These are phyloP conservation scores for Eutrema heterophyllum DNA, from an alignment of 345 rosid species.

Conservation along the genomic window DNA sequence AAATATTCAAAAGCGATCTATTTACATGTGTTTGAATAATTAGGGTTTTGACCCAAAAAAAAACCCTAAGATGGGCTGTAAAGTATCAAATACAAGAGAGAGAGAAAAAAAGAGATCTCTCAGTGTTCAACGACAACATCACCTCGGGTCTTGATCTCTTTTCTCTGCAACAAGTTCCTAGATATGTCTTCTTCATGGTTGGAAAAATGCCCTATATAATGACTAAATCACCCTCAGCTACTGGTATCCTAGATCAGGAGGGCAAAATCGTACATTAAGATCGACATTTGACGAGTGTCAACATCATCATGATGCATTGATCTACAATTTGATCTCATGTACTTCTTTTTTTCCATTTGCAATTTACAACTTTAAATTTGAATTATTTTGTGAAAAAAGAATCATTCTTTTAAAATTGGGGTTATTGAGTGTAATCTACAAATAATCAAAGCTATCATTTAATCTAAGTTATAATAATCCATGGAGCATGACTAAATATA, in stretches of 20 bases:
- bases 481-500: constrained; percentile 19
- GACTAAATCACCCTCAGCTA: constrained; percentile 16
- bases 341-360: neutral
- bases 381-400: neutral
- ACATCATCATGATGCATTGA: constrained; percentile 24
- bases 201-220: constrained; percentile 2
- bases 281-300: constrained; percentile 19
- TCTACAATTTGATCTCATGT: neutral
- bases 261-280: neutral
- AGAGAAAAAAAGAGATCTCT: constrained; percentile 13
- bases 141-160: constrained; percentile 55
- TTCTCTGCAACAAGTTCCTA: constrained; percentile 66
- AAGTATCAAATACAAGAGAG: constrained; percentile 8
- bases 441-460: neutral
- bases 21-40: constrained; percentile 23
- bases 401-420: neutral
- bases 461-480: constrained; percentile 4
- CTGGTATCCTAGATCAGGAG: neutral
- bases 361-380: neutral
- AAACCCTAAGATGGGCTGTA: constrained; percentile 29
- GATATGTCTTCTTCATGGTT: constrained; percentile 36
- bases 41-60: constrained; percentile 28
- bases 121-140: constrained; percentile 43
- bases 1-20: neutral
- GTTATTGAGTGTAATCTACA: neutral